Base-by-base conservation (phyloP, 2,329 filamentous ascomycete genomes). In the Canariomyces notabilis region DNA sequence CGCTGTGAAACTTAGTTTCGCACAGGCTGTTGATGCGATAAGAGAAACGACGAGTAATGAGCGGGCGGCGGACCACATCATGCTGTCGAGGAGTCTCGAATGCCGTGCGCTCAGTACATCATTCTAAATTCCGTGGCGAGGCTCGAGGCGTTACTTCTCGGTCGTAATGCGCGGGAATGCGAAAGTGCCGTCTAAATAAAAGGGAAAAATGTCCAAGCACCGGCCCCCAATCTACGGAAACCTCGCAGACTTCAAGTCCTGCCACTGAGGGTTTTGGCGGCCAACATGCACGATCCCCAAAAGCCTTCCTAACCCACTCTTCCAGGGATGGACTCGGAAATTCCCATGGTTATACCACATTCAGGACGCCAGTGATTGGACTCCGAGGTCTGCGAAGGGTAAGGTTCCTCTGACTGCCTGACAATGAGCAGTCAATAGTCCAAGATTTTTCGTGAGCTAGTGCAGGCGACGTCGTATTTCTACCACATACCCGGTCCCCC, bases 1-100 rank as follows among this genome's bases (percentile, higher is more conserved):
- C 4, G 49, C 55, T 15, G 42, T 31, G 44, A 55, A 58, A 26
- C 41, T 55, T 29, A 57, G 32, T 32, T 55, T 46, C 3, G 52
- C 56, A 12, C 45, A 45, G 26, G 37, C 49, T 2, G 49, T 34
- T 22, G 51, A 50, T 6, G 48, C 38, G n/a, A 46, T 21, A 31
- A 53, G 23, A 18, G 46, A 42, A 21, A 31, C 29, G 40, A 52
- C 37, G 12, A 54, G 29, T 16, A 55, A 21, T 9, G 52, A 45
- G 33, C 42, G 45, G 26, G 46, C 34, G 16, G 48, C n/a, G 29
- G 49, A 53, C 50, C 53, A 49, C 55, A 56, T 56, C 29, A n/a
- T n/a, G n/a, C n/a, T n/a, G 38, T 42, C 35, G 40, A 15, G 33
- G 35, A 18, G 12, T 9, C 26, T 21, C 21, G 8, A 29, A 29